Evolutionary conservation across 1,284 basidiomycete species (phyloP).

Genomic region (Singerocomus inundabilis): DNA sequence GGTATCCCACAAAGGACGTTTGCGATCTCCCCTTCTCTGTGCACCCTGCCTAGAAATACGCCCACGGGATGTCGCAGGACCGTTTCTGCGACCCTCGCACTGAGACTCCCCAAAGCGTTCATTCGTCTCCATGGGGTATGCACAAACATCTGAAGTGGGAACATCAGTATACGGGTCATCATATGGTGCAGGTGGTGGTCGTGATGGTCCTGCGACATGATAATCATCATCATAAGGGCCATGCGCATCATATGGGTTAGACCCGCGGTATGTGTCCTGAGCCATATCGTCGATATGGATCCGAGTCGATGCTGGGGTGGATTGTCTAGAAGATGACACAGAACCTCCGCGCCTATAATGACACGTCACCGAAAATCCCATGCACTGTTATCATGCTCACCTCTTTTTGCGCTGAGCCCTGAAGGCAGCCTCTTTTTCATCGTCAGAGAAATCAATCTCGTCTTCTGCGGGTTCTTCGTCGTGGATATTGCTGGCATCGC

Average conservation of each 20-base stretch:
- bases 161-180: slow-evolving; percentile 73
- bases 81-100: slow-evolving; percentile 21
- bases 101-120: slow-evolving; percentile 21
- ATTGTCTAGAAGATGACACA: slow-evolving; percentile 49
- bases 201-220: slow-evolving; percentile 44
- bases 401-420: slow-evolving; percentile 55
- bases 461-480: slow-evolving; percentile 87
- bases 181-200: slow-evolving; percentile 66
- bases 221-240: slow-evolving; percentile 67
- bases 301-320: slow-evolving; percentile 53
- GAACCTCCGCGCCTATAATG: slow-evolving; percentile 49
- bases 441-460: slow-evolving; percentile 88
- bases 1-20: slow-evolving; percentile 15
- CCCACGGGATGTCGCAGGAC: slow-evolving; percentile 25
- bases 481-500: slow-evolving; percentile 89
- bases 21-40: slow-evolving; percentile 20
- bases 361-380: slow-evolving; percentile 7
- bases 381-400: slow-evolving; percentile 36
- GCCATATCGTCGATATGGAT: slow-evolving; percentile 54
- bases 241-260: slow-evolving; percentile 61
- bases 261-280: slow-evolving; percentile 44
- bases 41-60: slow-evolving; percentile 36
- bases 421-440: slow-evolving; percentile 78
- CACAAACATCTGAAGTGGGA: slow-evolving; percentile 27
- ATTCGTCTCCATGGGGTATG: neutral